Conservation (phyloP, 2,329 filamentous ascomycete species). For the Botrytis medusae region DNA sequence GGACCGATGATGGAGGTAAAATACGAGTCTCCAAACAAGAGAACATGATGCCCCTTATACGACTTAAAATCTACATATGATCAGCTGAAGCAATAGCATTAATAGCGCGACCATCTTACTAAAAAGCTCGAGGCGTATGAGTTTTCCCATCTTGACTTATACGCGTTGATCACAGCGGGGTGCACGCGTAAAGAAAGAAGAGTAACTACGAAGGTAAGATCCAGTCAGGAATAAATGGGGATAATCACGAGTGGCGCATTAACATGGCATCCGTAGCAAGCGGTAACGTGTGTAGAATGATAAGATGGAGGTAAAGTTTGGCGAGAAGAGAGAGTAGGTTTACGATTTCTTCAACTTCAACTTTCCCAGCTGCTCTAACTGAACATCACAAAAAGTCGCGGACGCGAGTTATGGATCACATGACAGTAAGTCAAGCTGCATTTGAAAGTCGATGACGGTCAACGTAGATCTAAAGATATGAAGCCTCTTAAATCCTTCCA, state of each 20-base stretch:
- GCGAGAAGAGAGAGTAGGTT: not conserved
- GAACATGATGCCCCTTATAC: slow-evolving; percentile 93
- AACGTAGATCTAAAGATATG: not conserved
- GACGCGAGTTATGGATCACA: slow-evolving; percentile 19
- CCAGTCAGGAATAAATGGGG: slow-evolving; percentile 4
- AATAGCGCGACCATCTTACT: slow-evolving; percentile 56
- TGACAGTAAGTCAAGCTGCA: not conserved
- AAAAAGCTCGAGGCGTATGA: slow-evolving; percentile 90
- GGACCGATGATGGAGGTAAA: slow-evolving; percentile 99
- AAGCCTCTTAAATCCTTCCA: not conserved
- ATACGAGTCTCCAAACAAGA: slow-evolving; percentile 95
- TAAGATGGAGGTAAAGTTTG: not conserved
- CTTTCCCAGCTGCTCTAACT: not conserved
- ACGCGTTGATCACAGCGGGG: slow-evolving; percentile 34
- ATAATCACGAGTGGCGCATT: not conserved
- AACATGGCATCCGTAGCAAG: not conserved
- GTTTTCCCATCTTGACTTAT: slow-evolving; percentile 78
- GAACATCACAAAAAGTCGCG: slow-evolving; percentile 19
- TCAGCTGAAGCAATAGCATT: slow-evolving; percentile 26
- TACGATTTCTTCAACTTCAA: not conserved
- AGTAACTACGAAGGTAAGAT: not conserved
- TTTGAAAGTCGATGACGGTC: not conserved
- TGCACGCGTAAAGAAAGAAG: slow-evolving; percentile 28
- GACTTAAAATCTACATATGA: slow-evolving; percentile 84
- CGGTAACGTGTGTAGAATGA: not conserved